Evolutionary conservation across 2,329 filamentous ascomycete genomes (phyloP), one percentile per base, ranked within the genome.

Genomic region (Rasamsonia emersonii): DNA sequence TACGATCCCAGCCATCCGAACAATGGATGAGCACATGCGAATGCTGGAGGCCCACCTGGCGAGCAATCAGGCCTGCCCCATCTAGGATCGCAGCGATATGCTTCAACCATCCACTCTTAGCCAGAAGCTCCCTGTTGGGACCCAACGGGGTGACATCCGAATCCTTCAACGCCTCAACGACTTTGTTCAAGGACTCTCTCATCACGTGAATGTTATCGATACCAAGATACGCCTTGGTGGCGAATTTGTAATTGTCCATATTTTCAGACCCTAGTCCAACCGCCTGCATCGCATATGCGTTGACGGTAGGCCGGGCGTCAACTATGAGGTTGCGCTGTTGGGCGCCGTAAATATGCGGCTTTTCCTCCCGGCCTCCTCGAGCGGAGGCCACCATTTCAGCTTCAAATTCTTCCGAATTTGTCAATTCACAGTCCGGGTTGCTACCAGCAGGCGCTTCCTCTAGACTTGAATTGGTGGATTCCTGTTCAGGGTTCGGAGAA

Each of bases 171-270:
- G 86, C 82, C 41, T 93, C 88, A 32, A 95, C 70, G 13, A 98
- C 82, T 45, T 81, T 89, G 46, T 82, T 79, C 19, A 98, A 68
- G 2, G 89, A 96, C 40, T 82, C 82, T 36, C 91, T 75, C 91
- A 98, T 98, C 40, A 95, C 86, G 52, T 98, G 91, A 38, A 98
- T 96, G 54, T 98, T 98, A 56, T 93, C 89, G 50, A 98, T 98
- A 41, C 85, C 91, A 35, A 98, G 72, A 53, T 93, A 98, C 18
- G 82, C 81, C 59, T 95, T 94, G 37, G 80, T 81, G 10, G 86
- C 86, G 49, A 88, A 89, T 40, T 82, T 85, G 64, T 98, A 98
- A 59, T 94, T 82, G 43, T 94, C 85, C 84, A 96, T 95, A 50
- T 95, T 94, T 59, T 98, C 91, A 0, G 89, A 94, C 2, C 91